These are phyloP conservation scores for Nemania sp. DNA, from an alignment of 2,329 filamentous ascomycete genomes.

Conservation along the genomic window DNA sequence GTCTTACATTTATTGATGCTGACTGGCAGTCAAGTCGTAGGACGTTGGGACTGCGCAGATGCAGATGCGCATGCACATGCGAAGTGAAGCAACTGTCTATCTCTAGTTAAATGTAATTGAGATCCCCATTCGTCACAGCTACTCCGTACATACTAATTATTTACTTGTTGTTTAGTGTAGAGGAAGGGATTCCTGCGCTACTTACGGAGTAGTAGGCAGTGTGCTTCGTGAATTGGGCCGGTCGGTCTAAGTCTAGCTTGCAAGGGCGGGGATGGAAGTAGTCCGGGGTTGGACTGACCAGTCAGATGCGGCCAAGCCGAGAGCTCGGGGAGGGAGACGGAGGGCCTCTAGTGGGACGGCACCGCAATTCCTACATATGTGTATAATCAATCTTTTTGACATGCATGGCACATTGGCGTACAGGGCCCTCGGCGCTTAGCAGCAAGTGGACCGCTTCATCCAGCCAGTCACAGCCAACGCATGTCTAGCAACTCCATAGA, in stretches of 20 bases:
- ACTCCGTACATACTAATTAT: too few relatives aligned
- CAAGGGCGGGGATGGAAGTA: slow-evolving; percentile 19
- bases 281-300: slow-evolving; percentile 34
- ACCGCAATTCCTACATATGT: too few relatives aligned
- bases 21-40: slow-evolving; percentile 6
- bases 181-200: too few relatives aligned
- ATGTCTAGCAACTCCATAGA: slow-evolving; percentile 26
- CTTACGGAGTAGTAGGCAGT: too few relatives aligned
- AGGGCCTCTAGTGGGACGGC: slow-evolving; percentile 28
- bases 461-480: slow-evolving; percentile 43
- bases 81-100: too few relatives aligned
- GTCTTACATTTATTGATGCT: neutral
- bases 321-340: slow-evolving; percentile 14
- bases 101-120: too few relatives aligned
- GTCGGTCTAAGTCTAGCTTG: slow-evolving; percentile 42
- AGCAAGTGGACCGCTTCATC: slow-evolving; percentile 47
- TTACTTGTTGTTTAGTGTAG: too few relatives aligned
- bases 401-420: slow-evolving; percentile 49
- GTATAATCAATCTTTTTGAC: too few relatives aligned
- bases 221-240: neutral
- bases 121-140: too few relatives aligned
- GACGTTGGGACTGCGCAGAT: too few relatives aligned
- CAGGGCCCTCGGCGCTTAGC: slow-evolving; percentile 59
- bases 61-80: neutral
- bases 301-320: slow-evolving; percentile 33